Evolutionary conservation across 768 basidiomycete species (phyloP).

Genomic region (Pulveroboletus sp.): DNA sequence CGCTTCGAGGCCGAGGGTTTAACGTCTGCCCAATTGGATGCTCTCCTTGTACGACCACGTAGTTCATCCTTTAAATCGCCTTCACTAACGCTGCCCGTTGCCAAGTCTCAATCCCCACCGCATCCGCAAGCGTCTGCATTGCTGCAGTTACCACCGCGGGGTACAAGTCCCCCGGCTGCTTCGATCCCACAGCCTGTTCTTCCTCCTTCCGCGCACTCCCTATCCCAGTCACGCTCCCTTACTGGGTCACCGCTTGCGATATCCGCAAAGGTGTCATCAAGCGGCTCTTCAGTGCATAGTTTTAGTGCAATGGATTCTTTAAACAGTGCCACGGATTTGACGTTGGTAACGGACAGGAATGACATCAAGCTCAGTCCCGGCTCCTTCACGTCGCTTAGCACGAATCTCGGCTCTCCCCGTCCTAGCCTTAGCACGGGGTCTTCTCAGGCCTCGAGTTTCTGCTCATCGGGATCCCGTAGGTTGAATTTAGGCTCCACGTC

Average conservation of each 20-base stretch:
- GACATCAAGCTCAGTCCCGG: slow-evolving; percentile 24
- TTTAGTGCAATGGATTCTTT: slow-evolving; percentile 11
- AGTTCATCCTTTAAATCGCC: slow-evolving; percentile 25
- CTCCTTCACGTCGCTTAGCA: slow-evolving; percentile 22
- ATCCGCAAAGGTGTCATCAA: slow-evolving; percentile 22
- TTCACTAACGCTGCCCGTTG: slow-evolving; percentile 14
- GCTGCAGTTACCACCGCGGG: slow-evolving; percentile 17
- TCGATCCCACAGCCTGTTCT: slow-evolving; percentile 21
- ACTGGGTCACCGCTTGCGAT: slow-evolving; percentile 24
- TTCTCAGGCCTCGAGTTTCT: slow-evolving; percentile 27
- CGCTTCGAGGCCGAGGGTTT: slow-evolving; percentile 25
- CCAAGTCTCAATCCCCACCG: slow-evolving; percentile 20
- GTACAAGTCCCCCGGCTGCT: slow-evolving; percentile 11
- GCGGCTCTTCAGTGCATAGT: slow-evolving; percentile 18
- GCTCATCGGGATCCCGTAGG: slow-evolving; percentile 22
- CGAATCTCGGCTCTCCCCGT: slow-evolving; percentile 23
- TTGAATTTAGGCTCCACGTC: slow-evolving; percentile 18
- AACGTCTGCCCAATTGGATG: slow-evolving; percentile 26
- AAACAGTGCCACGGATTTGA: slow-evolving; percentile 17
- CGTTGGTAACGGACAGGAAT: slow-evolving; percentile 22
- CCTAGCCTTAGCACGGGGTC: slow-evolving; percentile 27
- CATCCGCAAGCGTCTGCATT: slow-evolving; percentile 14
- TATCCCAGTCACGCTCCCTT: slow-evolving; percentile 28
- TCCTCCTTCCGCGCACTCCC: slow-evolving; percentile 17
- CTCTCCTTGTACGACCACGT: slow-evolving; percentile 21